Base-by-base conservation (phyloP, 345 rosid species). In the Dipteronia dyeriana region DNA sequence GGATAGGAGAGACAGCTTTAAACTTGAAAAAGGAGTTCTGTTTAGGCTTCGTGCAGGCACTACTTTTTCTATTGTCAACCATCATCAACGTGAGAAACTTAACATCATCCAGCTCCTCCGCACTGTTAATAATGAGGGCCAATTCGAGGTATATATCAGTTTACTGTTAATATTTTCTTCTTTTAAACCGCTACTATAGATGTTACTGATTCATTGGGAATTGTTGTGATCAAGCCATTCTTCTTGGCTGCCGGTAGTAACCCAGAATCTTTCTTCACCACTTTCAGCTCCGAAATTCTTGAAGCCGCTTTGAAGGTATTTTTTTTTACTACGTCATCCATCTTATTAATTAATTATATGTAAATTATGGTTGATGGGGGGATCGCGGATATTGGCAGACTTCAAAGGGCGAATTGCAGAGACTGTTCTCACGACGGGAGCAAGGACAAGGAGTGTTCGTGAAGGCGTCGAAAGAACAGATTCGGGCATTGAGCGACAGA, bases 281-380 rank as follows among this genome's bases (percentile, higher is more conserved):
- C 83, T 64, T 88, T 90, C 79, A 87, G 92, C 79, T 59, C 72
- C 54, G 88, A 86, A 20, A 79, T 88, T 25, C 89, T 87, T 25
- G 90, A 90, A 84, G 82, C 90, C 12, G 82, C 91, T 68, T 71
- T 87, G 1, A 78, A 87, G 69, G 94, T 86, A 47, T 0, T 34
- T 34, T 34, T 31, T 2, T 31, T 0, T 31, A 3, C 4, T 31
- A 31, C 4, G 4, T 31, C 34, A 31, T 2, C 34, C 34, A 31
- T 31, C 34, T 31, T 31, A 31, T 56, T 19, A 56, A 19, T 56
- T 17, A 56, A 1, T n/a, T n/a, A n/a, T n/a, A 56, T n/a, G 8
- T 17, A 56, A 56, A 56, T 56, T 49, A 49, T 3, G 16, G 19
- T 49, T 13, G 54, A 3, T 49, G 54, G 1, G 54, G 13, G 3